Evolutionary conservation across 2,329 filamentous ascomycete species (phyloP).

Genomic region (Ophiostoma angusticollis): DNA sequence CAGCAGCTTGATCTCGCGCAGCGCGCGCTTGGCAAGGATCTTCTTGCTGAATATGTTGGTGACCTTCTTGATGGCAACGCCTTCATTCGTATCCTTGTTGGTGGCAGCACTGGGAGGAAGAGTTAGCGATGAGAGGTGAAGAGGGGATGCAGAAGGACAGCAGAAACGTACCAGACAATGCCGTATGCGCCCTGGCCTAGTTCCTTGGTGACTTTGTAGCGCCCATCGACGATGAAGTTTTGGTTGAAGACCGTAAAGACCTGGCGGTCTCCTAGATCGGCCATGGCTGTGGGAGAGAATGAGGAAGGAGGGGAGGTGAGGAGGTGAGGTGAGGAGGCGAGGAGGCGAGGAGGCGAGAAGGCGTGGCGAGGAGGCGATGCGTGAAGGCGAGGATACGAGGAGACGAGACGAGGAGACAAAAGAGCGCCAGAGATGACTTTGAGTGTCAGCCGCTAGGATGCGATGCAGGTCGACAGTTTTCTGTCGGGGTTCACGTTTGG

Average conservation of each 20-base stretch:
- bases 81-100: constrained; percentile 81
- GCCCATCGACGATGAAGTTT: constrained; percentile 95
- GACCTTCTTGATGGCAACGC: constrained; percentile 98
- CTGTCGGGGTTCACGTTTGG: too few relatives aligned
- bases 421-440: too few relatives aligned
- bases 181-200: constrained; percentile 95
- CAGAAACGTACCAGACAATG: constrained; percentile 72
- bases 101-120: constrained; percentile 64
- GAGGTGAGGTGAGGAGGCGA: background rate
- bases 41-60: constrained; percentile 99
- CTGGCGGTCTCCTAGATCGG: constrained; percentile 48
- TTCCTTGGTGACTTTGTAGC: constrained; percentile 98
- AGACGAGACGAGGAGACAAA: background rate
- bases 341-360: background rate
- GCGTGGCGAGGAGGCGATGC: background rate
- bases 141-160: background rate
- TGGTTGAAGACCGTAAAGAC: constrained; percentile 99
- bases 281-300: constrained; percentile 16
- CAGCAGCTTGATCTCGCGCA: constrained; percentile 96
- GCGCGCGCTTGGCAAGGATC: constrained; percentile 92
- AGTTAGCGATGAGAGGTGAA: constrained; percentile 12
- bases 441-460: too few relatives aligned
- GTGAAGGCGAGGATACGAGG: background rate
- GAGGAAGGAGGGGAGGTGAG: background rate
- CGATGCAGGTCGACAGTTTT: too few relatives aligned